Percentiles rank a stretch among this genome's conserved stretches.
Conservation (phyloP, 441 rosid genomes). For the Mallotus japonicus region DNA sequence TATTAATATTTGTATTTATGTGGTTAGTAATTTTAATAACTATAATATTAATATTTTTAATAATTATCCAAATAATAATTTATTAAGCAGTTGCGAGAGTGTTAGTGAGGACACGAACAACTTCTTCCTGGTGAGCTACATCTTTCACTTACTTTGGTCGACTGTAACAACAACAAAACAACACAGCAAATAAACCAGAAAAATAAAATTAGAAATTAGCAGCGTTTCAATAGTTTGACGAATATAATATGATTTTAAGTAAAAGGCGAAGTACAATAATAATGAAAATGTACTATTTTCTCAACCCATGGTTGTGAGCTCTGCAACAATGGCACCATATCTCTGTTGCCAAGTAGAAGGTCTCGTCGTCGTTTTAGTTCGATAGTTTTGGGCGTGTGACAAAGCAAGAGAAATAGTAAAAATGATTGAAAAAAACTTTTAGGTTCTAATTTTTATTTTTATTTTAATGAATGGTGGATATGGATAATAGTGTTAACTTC, state of each 20-base stretch:
- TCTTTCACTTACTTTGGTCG: conserved; percentile 94
- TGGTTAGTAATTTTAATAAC: no score
- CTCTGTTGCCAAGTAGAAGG: not conserved
- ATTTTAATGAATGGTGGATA: no score
- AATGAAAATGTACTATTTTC: conserved; percentile 56
- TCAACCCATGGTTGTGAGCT: conserved; percentile 97
- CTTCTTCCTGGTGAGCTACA: conserved; percentile 96
- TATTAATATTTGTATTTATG: no score
- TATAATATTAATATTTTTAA: no score
- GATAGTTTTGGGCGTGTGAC: no score
- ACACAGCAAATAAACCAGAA: not conserved
- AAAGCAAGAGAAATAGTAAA: no score
- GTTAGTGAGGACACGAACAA: conserved; percentile 94
- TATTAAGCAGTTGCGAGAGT: conserved; percentile 63
- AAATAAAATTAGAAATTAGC: not conserved
- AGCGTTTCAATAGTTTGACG: not conserved
- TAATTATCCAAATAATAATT: conserved; percentile 6
- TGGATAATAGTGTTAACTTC: no score
- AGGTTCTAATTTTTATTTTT: no score
- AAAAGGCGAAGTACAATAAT: no score
- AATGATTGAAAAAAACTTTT: no score
- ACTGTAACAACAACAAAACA: conserved; percentile 27
- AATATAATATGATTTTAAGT: no score
- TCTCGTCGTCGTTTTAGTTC: no score
- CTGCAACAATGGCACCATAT: conserved; percentile 83